These are phyloP conservation scores for Leccinum subgranulosum DNA, from an alignment of 768 basidiomycete genomes.

Conservation along the genomic window DNA sequence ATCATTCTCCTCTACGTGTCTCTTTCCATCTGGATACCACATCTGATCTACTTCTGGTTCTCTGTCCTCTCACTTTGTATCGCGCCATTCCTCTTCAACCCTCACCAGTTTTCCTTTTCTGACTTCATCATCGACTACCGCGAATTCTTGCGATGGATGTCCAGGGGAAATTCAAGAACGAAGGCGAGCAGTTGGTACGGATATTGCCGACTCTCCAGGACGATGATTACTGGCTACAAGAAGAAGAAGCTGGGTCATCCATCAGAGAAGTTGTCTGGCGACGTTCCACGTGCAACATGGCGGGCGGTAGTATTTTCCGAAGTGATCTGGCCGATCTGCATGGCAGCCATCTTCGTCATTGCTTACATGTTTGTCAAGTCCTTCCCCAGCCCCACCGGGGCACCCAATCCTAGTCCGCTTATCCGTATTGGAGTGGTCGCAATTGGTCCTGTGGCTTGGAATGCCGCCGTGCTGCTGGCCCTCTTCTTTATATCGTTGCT, in stretches of 20 bases:
- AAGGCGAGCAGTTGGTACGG: conserved; percentile 99
- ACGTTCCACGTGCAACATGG: conserved; percentile 92
- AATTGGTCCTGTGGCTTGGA: conserved; percentile 93
- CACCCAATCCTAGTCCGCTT: conserved; percentile 73
- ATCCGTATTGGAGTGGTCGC: conserved; percentile 87
- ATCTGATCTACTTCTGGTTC: conserved; percentile 98
- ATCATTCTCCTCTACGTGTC: conserved; percentile 88
- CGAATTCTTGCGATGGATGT: conserved; percentile 99
- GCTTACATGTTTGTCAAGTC: conserved; percentile 95
- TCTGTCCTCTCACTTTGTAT: conserved; percentile 93
- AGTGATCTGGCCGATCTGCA: conserved; percentile 74
- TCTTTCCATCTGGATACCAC: conserved; percentile 88
- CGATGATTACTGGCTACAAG: conserved; percentile 99
- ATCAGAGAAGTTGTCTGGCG: conserved; percentile 94
- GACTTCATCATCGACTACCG: conserved; percentile 99
- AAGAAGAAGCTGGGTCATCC: conserved; percentile 98
- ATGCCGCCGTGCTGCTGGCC: conserved; percentile 78
- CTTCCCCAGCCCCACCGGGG: conserved; percentile 66
- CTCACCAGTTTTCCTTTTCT: conserved; percentile 96
- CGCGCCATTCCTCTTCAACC: conserved; percentile 98
- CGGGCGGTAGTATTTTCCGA: conserved; percentile 78
- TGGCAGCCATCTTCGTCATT: conserved; percentile 74
- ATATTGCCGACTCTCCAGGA: conserved; percentile 95
- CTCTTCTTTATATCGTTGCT: conserved; percentile 93
- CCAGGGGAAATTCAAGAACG: conserved; percentile 92